phyloP scores from a whole-genome alignment of 352 stramenopile genomes.

The Phytophthora tentaculata region DNA sequence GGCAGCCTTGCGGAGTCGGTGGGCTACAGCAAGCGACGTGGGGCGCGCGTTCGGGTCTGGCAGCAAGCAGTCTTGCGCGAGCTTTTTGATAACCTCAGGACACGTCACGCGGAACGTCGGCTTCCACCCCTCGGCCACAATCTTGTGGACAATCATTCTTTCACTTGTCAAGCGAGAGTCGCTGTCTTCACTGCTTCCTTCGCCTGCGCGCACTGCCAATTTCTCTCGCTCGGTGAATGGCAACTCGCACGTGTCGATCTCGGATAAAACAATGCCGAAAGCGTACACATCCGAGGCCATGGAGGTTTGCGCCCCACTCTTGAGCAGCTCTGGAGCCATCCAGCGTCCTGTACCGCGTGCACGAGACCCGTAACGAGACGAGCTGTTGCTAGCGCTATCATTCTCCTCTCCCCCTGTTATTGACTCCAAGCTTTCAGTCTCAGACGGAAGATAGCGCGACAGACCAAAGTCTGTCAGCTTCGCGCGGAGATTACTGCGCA shows the following conservation, averaged over 20 bases:
- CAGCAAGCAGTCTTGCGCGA: conserved; percentile 56
- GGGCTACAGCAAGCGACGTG: conserved; percentile 50
- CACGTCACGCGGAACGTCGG: conserved; percentile 56
- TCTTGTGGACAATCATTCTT: conserved; percentile 54
- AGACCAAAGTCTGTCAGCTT: conserved; percentile 57
- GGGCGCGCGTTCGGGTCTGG: conserved; percentile 43
- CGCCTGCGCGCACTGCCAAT: conserved; percentile 9
- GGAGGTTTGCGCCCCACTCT: conserved; percentile 64
- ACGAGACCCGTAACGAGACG: conserved; percentile 22
- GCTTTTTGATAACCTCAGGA: conserved; percentile 45
- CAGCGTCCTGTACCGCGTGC: conserved; percentile 69
- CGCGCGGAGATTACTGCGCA: conserved; percentile 39
- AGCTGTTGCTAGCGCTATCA: background rate
- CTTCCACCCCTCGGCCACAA: conserved; percentile 55
- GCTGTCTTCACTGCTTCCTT: conserved; percentile 32
- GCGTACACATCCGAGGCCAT: conserved; percentile 90
- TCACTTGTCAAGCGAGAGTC: conserved; percentile 35
- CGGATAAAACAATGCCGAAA: conserved; percentile 82
- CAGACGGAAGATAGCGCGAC: conserved; percentile 33
- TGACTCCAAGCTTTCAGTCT: conserved; percentile 2
- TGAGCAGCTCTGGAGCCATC: conserved; percentile 88
- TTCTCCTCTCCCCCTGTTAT: background rate
- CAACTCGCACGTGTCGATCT: conserved; percentile 75
- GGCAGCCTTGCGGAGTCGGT: conserved; percentile 56
- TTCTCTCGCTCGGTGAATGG: conserved; percentile 58